A percentile compares a stretch with the other conserved stretches of the same genome.
These are phyloP conservation scores for Phialophora chinensis DNA, from an alignment of 2,329 filamentous ascomycete genomes.

Conservation along the genomic window DNA sequence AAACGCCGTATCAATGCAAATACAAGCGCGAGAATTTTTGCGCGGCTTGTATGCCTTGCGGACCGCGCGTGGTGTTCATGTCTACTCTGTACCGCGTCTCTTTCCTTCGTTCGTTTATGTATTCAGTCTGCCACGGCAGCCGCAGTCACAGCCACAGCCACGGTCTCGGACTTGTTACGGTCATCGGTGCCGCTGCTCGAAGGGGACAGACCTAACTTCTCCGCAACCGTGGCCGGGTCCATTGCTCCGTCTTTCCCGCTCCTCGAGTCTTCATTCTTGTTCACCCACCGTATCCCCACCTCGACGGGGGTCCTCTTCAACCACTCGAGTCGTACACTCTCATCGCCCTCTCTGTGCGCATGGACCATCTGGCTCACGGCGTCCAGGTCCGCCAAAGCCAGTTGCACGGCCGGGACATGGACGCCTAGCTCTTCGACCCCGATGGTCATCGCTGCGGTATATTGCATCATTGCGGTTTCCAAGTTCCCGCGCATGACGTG, in stretches of 20 bases:
- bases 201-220: not conserved
- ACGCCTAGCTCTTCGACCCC: constrained; percentile 23
- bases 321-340: not conserved
- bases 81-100: not conserved
- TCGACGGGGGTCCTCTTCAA: not conserved
- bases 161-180: not conserved
- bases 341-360: not conserved
- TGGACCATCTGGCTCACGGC: constrained; percentile 10
- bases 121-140: no score
- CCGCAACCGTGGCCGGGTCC: not conserved
- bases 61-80: not conserved
- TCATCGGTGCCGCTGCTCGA: not conserved
- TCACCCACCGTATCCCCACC: not conserved
- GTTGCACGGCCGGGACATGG: constrained; percentile 18
- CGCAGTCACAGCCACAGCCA: no score
- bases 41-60: not conserved
- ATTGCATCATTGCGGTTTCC: constrained; percentile 23
- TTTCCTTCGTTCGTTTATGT: not conserved
- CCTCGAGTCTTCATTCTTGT: not conserved
- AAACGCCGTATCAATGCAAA: not conserved
- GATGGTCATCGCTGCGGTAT: constrained; percentile 16
- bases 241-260: not conserved
- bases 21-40: not conserved
- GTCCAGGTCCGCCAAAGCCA: constrained; percentile 25
- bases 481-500: constrained; percentile 20